Evolutionary conservation across 2,329 filamentous ascomycete species (phyloP).

Genomic region (Trichoderma pleuroti): DNA sequence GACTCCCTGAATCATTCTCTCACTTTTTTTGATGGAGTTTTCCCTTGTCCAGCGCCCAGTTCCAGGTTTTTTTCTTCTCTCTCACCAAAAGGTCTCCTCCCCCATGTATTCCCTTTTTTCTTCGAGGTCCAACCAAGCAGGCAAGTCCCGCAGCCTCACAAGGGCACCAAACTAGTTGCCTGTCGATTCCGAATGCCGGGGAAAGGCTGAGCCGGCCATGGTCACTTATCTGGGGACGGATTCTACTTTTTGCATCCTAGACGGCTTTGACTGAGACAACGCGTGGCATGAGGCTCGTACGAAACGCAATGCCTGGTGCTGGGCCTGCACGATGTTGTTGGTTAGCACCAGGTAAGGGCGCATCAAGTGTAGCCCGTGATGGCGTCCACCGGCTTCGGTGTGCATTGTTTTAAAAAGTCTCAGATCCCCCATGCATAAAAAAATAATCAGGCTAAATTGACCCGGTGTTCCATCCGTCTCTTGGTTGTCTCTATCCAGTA

Average conservation of each 20-base stretch:
- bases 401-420: not conserved
- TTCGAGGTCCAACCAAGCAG: not conserved
- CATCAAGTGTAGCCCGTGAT: not conserved
- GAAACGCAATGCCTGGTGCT: not conserved
- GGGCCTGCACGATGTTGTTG: not conserved
- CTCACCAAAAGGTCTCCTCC: not conserved
- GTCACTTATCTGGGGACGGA: not conserved
- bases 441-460: not conserved
- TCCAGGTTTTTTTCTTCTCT: not conserved
- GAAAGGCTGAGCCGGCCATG: not conserved
- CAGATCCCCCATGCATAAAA: not conserved
- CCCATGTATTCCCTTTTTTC: not conserved
- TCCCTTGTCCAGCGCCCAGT: not conserved
- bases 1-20: not conserved
- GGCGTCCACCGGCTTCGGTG: not conserved
- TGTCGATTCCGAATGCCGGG: not conserved
- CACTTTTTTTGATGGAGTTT: not conserved
- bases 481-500: not conserved
- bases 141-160: not conserved
- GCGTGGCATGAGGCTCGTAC: not conserved
- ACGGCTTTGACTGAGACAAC: not conserved
- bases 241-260: slow-evolving; percentile 3
- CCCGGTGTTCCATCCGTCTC: not conserved
- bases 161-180: too few relatives aligned
- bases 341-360: not conserved